phyloP scores from a whole-genome alignment of 176 grass and related monocot species.

The Paspalum vaginatum region DNA sequence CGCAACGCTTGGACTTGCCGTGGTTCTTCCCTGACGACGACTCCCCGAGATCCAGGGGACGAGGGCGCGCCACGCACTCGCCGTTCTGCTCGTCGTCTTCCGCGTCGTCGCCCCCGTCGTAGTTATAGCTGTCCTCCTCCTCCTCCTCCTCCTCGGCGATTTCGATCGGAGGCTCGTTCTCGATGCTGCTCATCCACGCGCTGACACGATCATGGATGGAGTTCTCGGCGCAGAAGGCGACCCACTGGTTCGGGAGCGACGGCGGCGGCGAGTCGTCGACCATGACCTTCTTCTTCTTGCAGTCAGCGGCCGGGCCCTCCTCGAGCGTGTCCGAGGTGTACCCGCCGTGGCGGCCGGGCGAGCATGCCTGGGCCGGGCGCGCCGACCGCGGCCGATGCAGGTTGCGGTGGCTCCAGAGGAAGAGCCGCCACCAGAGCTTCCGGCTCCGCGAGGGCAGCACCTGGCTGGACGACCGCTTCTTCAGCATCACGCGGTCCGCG shows the following conservation, averaged over 20 bases:
- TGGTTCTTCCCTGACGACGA: conserved; percentile 49
- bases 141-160: conserved; percentile 48
- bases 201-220: conserved; percentile 69
- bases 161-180: conserved; percentile 10
- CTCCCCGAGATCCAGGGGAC: conserved; percentile 52
- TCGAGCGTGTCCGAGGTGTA: conserved; percentile 88
- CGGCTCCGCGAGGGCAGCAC: conserved; percentile 92
- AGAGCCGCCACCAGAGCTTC: conserved; percentile 98
- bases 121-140: conserved; percentile 21
- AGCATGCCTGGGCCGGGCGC: conserved; percentile 8
- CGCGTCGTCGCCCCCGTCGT: conserved; percentile 8
- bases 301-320: conserved; percentile 40
- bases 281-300: conserved; percentile 58
- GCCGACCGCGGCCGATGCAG: conserved; percentile 50
- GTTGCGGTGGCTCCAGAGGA: conserved; percentile 99
- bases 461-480: conserved; percentile 95
- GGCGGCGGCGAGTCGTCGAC: conserved; percentile 48
- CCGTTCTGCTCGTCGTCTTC: no score
- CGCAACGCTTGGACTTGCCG: conserved; percentile 33
- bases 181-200: conserved; percentile 89
- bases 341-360: conserved; percentile 49
- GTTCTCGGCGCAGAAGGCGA: conserved; percentile 79
- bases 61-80: conserved; percentile 13
- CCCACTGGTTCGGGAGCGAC: conserved; percentile 70
- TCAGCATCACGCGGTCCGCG: conserved; percentile 84